A percentile compares a stretch with the other conserved stretches of the same genome.
Conservation (phyloP, 257 asterid genomes). For the Solanum medicagineum region DNA sequence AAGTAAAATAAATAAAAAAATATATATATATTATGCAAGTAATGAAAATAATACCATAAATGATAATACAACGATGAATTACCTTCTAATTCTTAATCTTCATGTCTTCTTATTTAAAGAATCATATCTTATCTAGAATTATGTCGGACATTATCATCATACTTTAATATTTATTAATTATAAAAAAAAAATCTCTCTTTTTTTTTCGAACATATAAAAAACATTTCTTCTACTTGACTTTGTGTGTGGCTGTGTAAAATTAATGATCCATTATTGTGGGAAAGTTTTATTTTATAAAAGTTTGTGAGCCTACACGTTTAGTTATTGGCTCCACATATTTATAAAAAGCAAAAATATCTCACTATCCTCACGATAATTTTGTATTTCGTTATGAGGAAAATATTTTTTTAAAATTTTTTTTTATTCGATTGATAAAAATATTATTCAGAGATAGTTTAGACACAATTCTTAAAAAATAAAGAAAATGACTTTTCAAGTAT, state of each 20-base stretch:
- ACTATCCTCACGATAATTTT: background rate
- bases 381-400: background rate
- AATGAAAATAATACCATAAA: background rate
- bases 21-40: background rate
- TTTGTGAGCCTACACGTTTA: background rate
- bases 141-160: background rate
- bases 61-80: background rate
- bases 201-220: background rate
- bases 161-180: background rate
- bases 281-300: background rate
- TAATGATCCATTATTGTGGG: background rate
- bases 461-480: background rate
- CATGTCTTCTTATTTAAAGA: too few species aligned
- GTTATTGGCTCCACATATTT: background rate
- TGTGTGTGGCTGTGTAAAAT: background rate
- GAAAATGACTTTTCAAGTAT: background rate
- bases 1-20: too few species aligned
- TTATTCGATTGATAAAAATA: background rate
- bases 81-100: too few species aligned
- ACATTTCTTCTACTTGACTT: background rate
- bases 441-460: background rate
- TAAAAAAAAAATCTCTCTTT: background rate
- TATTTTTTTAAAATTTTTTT: too few species aligned
- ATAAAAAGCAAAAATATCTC: background rate
- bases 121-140: too few species aligned